Base-by-base conservation (phyloP, 2,329 filamentous ascomycete genomes). In the Sarocladium oryzae region DNA sequence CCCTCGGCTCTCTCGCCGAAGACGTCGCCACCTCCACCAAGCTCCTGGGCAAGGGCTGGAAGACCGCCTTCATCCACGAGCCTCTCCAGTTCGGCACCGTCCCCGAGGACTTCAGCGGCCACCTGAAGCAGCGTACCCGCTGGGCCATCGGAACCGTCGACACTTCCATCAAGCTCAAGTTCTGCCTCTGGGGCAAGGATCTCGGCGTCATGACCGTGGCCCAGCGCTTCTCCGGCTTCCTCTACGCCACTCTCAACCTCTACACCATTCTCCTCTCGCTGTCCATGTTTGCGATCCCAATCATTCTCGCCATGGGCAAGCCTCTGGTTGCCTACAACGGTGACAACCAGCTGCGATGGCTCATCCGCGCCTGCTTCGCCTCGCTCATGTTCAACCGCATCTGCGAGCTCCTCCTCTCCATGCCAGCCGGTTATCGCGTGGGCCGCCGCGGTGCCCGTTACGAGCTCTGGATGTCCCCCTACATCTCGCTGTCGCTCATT, bases 391-490 rank as follows among this genome's bases (percentile, higher is more conserved):
- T 67, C 50, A 79, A 76, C 60, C 75, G 79, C n/a, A 50, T 82
- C 1, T 77, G 73, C 61, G 79, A 82, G 59, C 73, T 78, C 53
- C 67, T 75, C n/a, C 70, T 79, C n/a, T 82, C 75, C 60, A 70
- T 81, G 11, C 79, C 79, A 0, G 72, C 77, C 1, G 79, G 80
- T 18, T 82, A 82, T 58, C 74, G 79, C 60, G 78, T 77, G 10
- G 79, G 77, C 3, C 78, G 81, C 61, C 71, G 79, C 51, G 77
- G 77, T 35, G 71, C 73, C 2, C 70, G 77, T 3, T 76, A 77
- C 55, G 76, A 81, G 62, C 67, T 83, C 24, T 84, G 80, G 79
- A 83, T 83, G 79, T 73, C 79, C 6, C 79, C 79, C 0, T 84
- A 81, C 63, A 78, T 81, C 54, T 76, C 78, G 1, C 67, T 81